Conservation (phyloP, 2,329 filamentous ascomycete species). For the Talaromyces sp. region DNA sequence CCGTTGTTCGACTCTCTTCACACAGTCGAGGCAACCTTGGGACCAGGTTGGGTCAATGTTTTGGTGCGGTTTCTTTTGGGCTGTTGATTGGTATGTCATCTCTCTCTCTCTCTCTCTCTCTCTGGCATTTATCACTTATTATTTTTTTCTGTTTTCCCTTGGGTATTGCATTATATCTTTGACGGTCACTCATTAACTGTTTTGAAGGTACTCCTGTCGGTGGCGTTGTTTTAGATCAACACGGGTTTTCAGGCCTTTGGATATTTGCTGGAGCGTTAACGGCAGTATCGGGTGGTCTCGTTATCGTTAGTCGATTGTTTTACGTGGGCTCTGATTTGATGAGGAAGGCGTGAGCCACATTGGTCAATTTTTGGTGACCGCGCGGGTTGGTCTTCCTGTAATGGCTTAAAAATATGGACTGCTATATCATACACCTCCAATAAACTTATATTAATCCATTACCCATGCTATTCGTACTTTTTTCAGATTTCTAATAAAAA, state of each 20-base stretch:
- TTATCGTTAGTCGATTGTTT: constrained; percentile 1
- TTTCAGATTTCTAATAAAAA: neutral
- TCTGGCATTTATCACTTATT: too few species aligned
- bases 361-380: neutral
- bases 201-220: constrained; percentile 7
- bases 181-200: neutral
- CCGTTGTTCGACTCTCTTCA: neutral
- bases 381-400: neutral
- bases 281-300: neutral
- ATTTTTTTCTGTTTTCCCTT: neutral
- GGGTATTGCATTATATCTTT: neutral
- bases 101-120: neutral
- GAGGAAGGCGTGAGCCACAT: constrained; percentile 1
- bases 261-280: constrained; percentile 5
- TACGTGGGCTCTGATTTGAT: neutral
- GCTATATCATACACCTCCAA: neutral
- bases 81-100: constrained; percentile 4
- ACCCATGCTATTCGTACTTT: neutral
- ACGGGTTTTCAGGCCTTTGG: constrained; percentile 2
- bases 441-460: neutral
- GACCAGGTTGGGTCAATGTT: constrained; percentile 5
- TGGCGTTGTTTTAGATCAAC: constrained; percentile 4
- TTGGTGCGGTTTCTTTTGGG: constrained; percentile 3
- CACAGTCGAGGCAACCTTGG: neutral
- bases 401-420: neutral